Evolutionary conservation across 2,329 filamentous ascomycete species (phyloP), one percentile per base, ranked within the genome.

Genomic region (Neospermospora avenae): DNA sequence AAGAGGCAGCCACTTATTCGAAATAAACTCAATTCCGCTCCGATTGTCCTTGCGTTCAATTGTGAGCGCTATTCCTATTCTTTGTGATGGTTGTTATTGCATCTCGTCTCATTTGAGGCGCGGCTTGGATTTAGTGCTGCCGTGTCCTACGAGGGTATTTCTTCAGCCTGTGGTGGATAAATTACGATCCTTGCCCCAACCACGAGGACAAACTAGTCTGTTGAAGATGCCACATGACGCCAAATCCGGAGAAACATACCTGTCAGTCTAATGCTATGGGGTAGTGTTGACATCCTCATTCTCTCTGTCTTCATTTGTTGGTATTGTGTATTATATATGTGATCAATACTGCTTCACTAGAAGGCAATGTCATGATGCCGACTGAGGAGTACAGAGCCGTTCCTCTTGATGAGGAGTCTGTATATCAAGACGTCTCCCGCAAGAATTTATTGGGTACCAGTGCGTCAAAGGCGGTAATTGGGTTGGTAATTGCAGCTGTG

Each of bases 1-100:
- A 81, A 55, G 72, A 78, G 67, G 72, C 73, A 59, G 53, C 62
- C 4, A 60, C 35, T 8, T 63, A 49, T 16, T 39, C 31, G 13
- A 69, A 67, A 63, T 67, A 31, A 58, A 62, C 52, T 25, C 44
- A 55, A 41, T 11, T 39, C 16, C 3, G 10, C 18, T 54, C 18
- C 24, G 7, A 18, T n/a, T 24, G n/a, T 18, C 16, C 25, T n/a
- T 16, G 22, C 13, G 45, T 16, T 34, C 28, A 35, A 8, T 31
- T 35, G 10, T 16, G 5, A n/a, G n/a, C n/a, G n/a, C 13, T 22
- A 16, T 5, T 4, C 11, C 31, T 11, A 37, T 34, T 35, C 22
- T 20, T 18, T 41, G 18, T 14, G 37, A n/a, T 16, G 7, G 7
- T 3, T 41, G 37, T 16, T n/a, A 16, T 3, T n/a, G 13, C 28